Base-by-base conservation (phyloP, 2,329 filamentous ascomycete species). In the Incumbomyces delicatus region DNA sequence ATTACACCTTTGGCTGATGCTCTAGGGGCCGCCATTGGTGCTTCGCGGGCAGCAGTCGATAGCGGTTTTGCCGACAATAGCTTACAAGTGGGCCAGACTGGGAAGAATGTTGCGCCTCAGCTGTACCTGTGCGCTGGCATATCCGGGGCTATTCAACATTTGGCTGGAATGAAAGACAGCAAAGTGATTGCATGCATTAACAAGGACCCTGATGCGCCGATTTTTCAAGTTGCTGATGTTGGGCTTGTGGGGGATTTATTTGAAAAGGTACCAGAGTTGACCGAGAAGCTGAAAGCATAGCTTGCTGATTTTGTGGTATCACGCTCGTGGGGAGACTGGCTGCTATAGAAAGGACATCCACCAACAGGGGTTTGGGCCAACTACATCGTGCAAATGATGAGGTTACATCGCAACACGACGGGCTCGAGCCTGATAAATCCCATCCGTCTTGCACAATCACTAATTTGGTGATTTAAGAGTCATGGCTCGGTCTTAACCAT, bases 161-260 rank as follows among this genome's bases (percentile, higher is more conserved):
- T 98, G 68, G 92, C 92, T 29, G 92, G 92, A 63, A 98, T 98
- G 92, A 98, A 98, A 77, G 92, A 98, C 64, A 95, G 88, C 74
- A 98, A 98, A 74, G 92, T 98, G 49, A 98, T 98, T 70, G 92
- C 90, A 17, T 87, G 87, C 12, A 96, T 98, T 63, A 98, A 98
- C 76, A 98, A 98, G 73, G 92, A 98, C 62, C 74, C 81, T 3
- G 92, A 98, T 67, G 92, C 92, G 48, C 92, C 92, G 27, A 98
- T 98, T 58, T 98, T 98, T 76, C 92, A 98, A 69, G 81, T 98
- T 49, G 92, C 92, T 3, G 92, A 98, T 67, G 88, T 96, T 45
- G 92, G 92, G 11, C 72, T 98, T 44, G 90, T 98, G 4, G 90
- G 89, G 34, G 92, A 98, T 71, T 69, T 98, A 58, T 96, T 96